A percentile compares a stretch with the other conserved stretches of the same genome.
phyloP scores from a whole-genome alignment of 2,329 filamentous ascomycete genomes.

The Colletotrichum melonis region DNA sequence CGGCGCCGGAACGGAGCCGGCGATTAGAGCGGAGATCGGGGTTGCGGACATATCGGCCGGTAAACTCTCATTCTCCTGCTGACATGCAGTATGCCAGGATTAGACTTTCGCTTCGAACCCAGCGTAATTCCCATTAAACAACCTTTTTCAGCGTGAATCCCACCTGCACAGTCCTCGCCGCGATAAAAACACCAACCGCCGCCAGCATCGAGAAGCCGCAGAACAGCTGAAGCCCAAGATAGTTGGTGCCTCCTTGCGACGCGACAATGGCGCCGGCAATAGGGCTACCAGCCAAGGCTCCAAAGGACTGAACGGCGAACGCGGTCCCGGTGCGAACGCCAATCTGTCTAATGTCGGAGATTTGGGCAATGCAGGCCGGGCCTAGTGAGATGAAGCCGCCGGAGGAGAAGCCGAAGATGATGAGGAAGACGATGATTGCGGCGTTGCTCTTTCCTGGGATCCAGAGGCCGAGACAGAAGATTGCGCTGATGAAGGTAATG shows the following conservation, averaged over 20 bases:
- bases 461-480: slow-evolving; percentile 61
- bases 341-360: slow-evolving; percentile 76
- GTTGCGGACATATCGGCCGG: not conserved
- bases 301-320: slow-evolving; percentile 71
- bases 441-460: slow-evolving; percentile 61
- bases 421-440: slow-evolving; percentile 71
- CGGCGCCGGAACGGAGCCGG: not conserved
- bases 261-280: slow-evolving; percentile 73
- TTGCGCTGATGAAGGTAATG: slow-evolving; percentile 60
- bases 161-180: slow-evolving; percentile 48
- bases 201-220: slow-evolving; percentile 63
- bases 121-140: not conserved
- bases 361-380: slow-evolving; percentile 75
- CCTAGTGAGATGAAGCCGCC: slow-evolving; percentile 74
- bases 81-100: too few relatives aligned
- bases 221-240: slow-evolving; percentile 73
- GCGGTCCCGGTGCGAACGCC: slow-evolving; percentile 75
- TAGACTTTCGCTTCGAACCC: not conserved
- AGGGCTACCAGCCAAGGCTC: slow-evolving; percentile 74
- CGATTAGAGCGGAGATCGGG: not conserved
- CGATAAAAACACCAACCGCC: slow-evolving; percentile 42
- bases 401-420: slow-evolving; percentile 77
- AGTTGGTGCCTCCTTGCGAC: slow-evolving; percentile 61
- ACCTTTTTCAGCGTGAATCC: slow-evolving; percentile 50
- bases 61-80: too few relatives aligned